Conservation (phyloP, 306 rosid species). For the Quercus wislizeni region DNA sequence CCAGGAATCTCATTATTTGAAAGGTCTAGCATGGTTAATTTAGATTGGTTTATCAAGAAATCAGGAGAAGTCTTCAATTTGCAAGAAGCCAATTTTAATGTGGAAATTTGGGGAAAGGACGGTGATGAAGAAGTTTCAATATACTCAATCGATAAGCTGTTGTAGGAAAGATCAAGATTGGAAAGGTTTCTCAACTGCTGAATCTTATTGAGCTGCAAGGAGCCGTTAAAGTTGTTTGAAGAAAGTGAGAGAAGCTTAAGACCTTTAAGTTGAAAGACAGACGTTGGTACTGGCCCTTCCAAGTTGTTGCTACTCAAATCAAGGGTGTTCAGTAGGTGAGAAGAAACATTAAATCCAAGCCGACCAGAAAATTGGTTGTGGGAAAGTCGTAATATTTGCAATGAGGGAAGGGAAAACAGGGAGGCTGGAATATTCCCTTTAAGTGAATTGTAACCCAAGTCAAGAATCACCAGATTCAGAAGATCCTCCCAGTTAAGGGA, state of each 20-base stretch:
- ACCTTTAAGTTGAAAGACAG: neutral
- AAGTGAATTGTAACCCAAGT: slow-evolving; percentile 18
- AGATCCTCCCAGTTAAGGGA: slow-evolving; percentile 17
- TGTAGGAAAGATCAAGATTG: neutral
- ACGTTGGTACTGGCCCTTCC: neutral
- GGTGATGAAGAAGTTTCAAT: neutral
- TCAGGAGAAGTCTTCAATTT: neutral
- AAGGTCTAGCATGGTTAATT: neutral
- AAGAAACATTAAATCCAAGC: slow-evolving; percentile 12
- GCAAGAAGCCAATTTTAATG: neutral
- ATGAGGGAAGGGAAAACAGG: slow-evolving; percentile 17
- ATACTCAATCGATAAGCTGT: neutral
- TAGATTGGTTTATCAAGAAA: neutral
- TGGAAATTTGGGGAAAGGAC: neutral
- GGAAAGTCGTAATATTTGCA: slow-evolving; percentile 12
- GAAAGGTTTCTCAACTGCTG: neutral
- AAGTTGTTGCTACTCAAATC: slow-evolving; percentile 5
- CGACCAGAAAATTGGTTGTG: slow-evolving; percentile 25
- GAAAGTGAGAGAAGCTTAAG: neutral
- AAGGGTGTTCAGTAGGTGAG: neutral
- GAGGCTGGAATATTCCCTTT: slow-evolving; percentile 21
- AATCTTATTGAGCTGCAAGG: neutral
- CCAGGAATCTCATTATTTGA: neutral
- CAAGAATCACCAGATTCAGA: slow-evolving; percentile 3
- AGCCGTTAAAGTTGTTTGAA: neutral